Base-by-base conservation (phyloP, 1,139 yeast species). In the Pichia sp. region DNA sequence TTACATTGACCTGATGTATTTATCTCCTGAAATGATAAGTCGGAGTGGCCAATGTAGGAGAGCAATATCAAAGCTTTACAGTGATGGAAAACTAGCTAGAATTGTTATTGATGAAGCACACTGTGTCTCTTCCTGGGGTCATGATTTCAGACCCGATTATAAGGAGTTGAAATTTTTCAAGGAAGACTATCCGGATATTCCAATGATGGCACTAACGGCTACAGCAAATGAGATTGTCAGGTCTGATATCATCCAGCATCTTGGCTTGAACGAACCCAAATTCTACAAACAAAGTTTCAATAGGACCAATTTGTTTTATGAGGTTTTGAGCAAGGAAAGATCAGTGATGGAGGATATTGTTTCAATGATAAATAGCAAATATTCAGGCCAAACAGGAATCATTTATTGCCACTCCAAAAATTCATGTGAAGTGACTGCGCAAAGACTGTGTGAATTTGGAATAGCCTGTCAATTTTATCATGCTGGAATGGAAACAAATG, bases 101-200 rank as follows among this genome's bases (percentile, higher is more conserved):
- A 80, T 95, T 38, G 97, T 95, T 12, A 91, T 95, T 50, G 99
- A 95, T 72, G 99, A 95, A 67, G 99, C 99, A 0, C 99, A 95
- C 71, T 95, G 99, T 77, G 95, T 93, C 55, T 89, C 97, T 57
- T 87, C 96, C 10, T 95, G 99, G 99, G 99, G 99, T 16, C 99
- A 95, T 70, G 99, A 95, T 71, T 95, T 95, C 69, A 77, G 99
- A 56, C 98, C 98, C 0, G 98, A 93, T 69, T 95, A 95, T 71
- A 89, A 91, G 64, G 87, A 85, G 34, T 75, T 95, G 69, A 84
- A 84, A 43, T 78, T 78, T 60, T 87, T 95, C 69, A 89, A 91
- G 64, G 71, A 74, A 40, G 79, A 81, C 56, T 93, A 80, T 66
- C 95, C 96, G 0, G 79, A 78, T 50, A 82, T 90, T 7, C 99